Evolutionary conservation across 495 filamentous ascomycete species (phyloP).

Genomic region (Penicillium argentinense): DNA sequence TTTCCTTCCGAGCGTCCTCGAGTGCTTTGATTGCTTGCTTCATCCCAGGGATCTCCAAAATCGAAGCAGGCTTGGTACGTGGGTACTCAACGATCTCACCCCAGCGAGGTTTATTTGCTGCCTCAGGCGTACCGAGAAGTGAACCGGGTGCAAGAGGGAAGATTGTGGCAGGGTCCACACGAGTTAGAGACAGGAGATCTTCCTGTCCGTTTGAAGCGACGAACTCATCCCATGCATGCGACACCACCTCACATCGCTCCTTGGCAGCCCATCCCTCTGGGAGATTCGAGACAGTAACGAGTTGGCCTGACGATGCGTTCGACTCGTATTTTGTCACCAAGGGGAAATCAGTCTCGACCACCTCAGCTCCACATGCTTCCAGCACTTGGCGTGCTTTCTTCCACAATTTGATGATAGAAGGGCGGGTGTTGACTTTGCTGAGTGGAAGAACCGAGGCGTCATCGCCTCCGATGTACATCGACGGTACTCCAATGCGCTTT

Average conservation of each 20-base stretch:
- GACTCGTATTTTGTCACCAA: conserved; percentile 32
- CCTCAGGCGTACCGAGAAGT: conserved; percentile 28
- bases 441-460: conserved; percentile 16
- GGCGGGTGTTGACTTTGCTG: conserved; percentile 26
- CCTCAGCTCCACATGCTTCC: conserved; percentile 31
- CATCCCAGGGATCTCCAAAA: conserved; percentile 26
- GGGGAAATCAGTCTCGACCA: conserved; percentile 36
- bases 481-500: conserved; percentile 32
- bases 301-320: conserved; percentile 25
- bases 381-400: conserved; percentile 21
- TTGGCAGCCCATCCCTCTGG: conserved; percentile 33
- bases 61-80: conserved; percentile 21
- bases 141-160: conserved; percentile 35
- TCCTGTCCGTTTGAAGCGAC: conserved; percentile 26
- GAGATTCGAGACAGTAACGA: conserved; percentile 32
- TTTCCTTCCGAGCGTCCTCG: conserved; percentile 31
- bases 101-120: conserved; percentile 32
- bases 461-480: conserved; percentile 35
- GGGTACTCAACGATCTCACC: conserved; percentile 36
- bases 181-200: conserved; percentile 23
- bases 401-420: conserved; percentile 35
- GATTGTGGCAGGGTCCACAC: conserved; percentile 31
- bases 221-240: conserved; percentile 39
- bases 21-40: conserved; percentile 29
- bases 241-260: conserved; percentile 34